Evolutionary conservation across 768 basidiomycete genomes (phyloP), one percentile per base, ranked within the genome.

Genomic region (Russula lepida): DNA sequence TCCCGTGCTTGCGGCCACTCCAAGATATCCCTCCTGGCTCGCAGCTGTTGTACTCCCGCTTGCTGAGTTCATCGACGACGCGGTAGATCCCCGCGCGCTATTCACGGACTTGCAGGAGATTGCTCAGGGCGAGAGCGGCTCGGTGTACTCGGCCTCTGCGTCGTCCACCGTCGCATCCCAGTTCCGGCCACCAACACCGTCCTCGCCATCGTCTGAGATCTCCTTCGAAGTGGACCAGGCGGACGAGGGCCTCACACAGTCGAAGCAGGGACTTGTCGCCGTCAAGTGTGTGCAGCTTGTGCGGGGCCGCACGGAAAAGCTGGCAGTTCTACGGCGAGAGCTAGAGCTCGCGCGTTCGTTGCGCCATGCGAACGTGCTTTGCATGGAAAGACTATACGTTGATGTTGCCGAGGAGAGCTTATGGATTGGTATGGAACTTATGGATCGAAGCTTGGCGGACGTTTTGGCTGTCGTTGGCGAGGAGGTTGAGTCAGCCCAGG

Each of bases 361-460:
- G 54, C 71, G 77, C 58, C 83, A 89, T 64, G 77, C 80, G 61
- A 81, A 89, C 71, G 68, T 92, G 7, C 74, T 92, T 21, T 72
- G 77, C 3, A 80, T 88, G 75, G 88, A 89, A 68, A 82, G 78
- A 47, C 72, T 89, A 25, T 89, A 89, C 71, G 84, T 89, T 30
- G 82, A 86, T 66, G 69, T 85, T 4, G 75, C 76, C 37, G 74
- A 72, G 47, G 75, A 76, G 56, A 65, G 84, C 60, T 72, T 93
- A 39, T 93, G 91, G 91, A 85, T 93, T 52, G 76, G 85, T 64
- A 93, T 93, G 91, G 89, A 92, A 71, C 80, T 92, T 33, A 91
- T 93, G 90, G 89, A 91, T 67, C 79, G 89, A 64, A 91, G 89
- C 69, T 74, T 93, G 66, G 91, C 91, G 67, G 91, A 93, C 70